Evolutionary conservation across 148 eudicot species (phyloP), one percentile per base, ranked within the genome.

Genomic region (Heliosperma pusillum): DNA sequence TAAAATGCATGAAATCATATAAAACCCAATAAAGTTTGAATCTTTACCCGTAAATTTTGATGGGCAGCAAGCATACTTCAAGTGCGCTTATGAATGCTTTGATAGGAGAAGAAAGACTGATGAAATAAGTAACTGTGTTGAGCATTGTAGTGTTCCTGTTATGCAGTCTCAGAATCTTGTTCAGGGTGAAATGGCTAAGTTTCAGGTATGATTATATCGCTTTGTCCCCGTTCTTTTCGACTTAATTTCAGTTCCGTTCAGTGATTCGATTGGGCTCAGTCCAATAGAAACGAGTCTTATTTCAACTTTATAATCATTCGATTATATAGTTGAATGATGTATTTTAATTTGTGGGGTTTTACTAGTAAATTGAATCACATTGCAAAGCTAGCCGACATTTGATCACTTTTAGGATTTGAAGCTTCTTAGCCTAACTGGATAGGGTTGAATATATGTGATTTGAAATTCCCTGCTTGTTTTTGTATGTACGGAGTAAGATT

Each of bases 11-110:
- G 68, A 10, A 26, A 61, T 15, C 5, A 19, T 69, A 0, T 13
- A 24, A 22, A n/a, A 47, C 5, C 36, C 30, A 15, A 59, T 17
- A 26, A 66, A 75, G 21, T 24, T 30, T 17, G 36, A 70, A 70
- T 62, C 60, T 63, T 75, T 42, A 5, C 7, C 0, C 72, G 53
- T 9, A 20, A 63, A 20, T 63, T 70, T 58, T 64, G 52, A 47
- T 77, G 74, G 30, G 83, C 81, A 94, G 96, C 79, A 87, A 90
- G 89, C 87, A 61, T 94, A 94, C 71, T 94, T 89, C 77, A 87
- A 84, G 79, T 94, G 98, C 74, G 98, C 97, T 4, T 81, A 91
- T 68, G 87, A 87, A 79, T 94, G 98, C 82, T 94, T 88, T 64
- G 97, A 94, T 79, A 82, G 96, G 83, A 90, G 84, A 29, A 81